Base-by-base conservation (phyloP, 805 yeast species). In the Starmerella bombicola region DNA sequence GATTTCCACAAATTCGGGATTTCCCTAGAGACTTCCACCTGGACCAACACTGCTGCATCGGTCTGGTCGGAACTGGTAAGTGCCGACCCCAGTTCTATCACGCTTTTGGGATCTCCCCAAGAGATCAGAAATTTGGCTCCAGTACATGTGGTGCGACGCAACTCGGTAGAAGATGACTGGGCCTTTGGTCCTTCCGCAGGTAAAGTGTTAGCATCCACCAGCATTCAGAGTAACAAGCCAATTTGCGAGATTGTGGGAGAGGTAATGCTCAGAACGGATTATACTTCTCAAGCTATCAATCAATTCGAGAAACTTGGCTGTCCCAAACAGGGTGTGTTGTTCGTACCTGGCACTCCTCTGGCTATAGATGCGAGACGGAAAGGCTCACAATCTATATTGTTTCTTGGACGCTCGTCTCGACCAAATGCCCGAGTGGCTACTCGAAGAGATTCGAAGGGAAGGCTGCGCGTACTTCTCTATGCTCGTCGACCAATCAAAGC, bases 311-410 rank as follows among this genome's bases (percentile, higher is more conserved):
- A 70, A 15, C 15, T 75, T 76, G 78, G 95, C 78, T 5, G 78
- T 78, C 43, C 78, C 74, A 68, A 69, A 40, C 78, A 78, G 3
- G 68, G 69, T 33, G 79, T 74, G 0, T 50, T 71, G 9, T 73
- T 76, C 48, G 51, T 57, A 7, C 73, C 75, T 39, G 60, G 64
- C n/a, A 58, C 76, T 38, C 78, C 79, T 0, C 51, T 85, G n/a
- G 77, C 71, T 3, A 63, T 86, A 15, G 95, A 86, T 59, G 71
- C 85, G n/a, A 68, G 95, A 44, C 71, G 76, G 31, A 68, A 74
- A 4, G 97, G 96, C 0, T 81, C 83, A 50, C 67, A 70, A 25
- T n/a, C 8, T n/a, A 66, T 85, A 0, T 61, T 94, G 37, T 88
- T 81, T 55, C 64, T 82, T 23, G 66, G 96, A 44, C 73, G 79